Evolutionary conservation across 2,329 filamentous ascomycete genomes (phyloP).

Genomic region (Ophiostoma montium): DNA sequence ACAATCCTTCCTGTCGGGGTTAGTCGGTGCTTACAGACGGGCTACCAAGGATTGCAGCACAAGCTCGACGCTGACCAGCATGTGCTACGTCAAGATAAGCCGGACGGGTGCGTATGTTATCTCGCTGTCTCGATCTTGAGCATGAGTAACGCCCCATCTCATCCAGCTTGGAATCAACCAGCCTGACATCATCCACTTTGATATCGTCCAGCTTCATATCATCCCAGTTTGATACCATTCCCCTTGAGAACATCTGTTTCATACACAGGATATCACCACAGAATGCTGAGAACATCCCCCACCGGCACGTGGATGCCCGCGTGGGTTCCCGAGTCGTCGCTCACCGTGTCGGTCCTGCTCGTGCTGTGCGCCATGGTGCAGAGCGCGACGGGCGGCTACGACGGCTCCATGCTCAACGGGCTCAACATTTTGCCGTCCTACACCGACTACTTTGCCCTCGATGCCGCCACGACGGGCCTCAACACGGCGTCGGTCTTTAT

Average conservation of each 20-base stretch:
- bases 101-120: too few relatives aligned
- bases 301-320: constrained; percentile 34
- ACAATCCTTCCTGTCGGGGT: background rate
- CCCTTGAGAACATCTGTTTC: too few relatives aligned
- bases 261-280: background rate
- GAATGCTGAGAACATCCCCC: constrained; percentile 21
- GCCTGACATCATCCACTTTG: too few relatives aligned
- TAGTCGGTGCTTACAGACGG: background rate
- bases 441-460: constrained; percentile 19
- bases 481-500: constrained; percentile 30
- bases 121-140: too few relatives aligned
- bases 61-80: too few relatives aligned
- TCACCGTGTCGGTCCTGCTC: constrained; percentile 25
- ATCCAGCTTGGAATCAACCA: too few relatives aligned
- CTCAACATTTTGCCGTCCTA: constrained; percentile 28
- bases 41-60: too few relatives aligned
- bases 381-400: constrained; percentile 25
- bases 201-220: too few relatives aligned
- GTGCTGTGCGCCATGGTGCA: constrained; percentile 26
- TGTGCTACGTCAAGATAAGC: too few relatives aligned
- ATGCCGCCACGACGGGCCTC: constrained; percentile 24
- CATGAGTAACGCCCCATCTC: too few relatives aligned
- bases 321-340: constrained; percentile 29
- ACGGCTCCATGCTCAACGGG: constrained; percentile 40
- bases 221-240: too few relatives aligned